phyloP scores from a whole-genome alignment of 1,284 basidiomycete species.

The Schizopora paradoxa region DNA sequence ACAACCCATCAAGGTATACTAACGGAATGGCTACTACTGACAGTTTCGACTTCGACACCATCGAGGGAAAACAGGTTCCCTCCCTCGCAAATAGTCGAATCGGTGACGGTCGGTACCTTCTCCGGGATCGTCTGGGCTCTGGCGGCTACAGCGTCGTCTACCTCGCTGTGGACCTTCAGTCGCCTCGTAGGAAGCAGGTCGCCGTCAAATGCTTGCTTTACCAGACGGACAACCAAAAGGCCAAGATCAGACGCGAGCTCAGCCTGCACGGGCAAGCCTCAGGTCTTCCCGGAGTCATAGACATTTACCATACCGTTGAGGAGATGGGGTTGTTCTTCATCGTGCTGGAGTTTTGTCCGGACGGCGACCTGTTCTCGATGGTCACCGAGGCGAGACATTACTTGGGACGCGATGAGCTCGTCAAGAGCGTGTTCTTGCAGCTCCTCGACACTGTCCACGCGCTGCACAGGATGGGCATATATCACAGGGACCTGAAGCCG shows the following conservation, averaged over 20 bases:
- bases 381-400: conserved; percentile 49
- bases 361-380: conserved; percentile 61
- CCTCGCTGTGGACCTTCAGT: conserved; percentile 40
- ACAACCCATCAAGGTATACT: too few species aligned
- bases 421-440: conserved; percentile 49
- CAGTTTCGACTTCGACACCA: conserved; percentile 9
- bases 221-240: conserved; percentile 47
- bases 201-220: conserved; percentile 65
- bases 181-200: conserved; percentile 26
- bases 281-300: conserved; percentile 53
- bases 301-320: conserved; percentile 53
- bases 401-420: conserved; percentile 43
- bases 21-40: too few species aligned
- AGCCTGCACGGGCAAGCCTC: conserved; percentile 53
- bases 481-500: conserved; percentile 70
- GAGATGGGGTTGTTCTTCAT: conserved; percentile 52
- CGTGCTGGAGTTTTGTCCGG: conserved; percentile 56
- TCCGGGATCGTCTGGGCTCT: conserved; percentile 49
- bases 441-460: conserved; percentile 59
- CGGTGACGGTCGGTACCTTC: conserved; percentile 39
- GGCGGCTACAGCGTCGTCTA: conserved; percentile 70
- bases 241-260: conserved; percentile 52
- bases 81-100: conserved; percentile 21
- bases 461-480: conserved; percentile 57
- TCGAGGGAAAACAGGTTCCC: conserved; percentile 13